phyloP scores from a whole-genome alignment of 257 asterid species.

The Perilla frutescens region DNA sequence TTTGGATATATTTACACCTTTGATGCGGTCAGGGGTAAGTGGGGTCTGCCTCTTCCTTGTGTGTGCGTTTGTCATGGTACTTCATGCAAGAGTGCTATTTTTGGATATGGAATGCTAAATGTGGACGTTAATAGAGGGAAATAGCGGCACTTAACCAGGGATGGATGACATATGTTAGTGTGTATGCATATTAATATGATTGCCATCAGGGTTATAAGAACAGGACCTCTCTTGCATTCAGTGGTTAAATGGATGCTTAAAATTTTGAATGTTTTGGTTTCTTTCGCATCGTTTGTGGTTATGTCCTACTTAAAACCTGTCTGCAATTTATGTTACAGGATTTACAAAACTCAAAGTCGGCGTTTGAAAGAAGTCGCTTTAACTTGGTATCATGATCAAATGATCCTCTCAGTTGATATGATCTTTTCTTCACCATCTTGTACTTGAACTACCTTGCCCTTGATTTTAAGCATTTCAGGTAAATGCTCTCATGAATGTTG shows the following conservation, averaged over 20 bases:
- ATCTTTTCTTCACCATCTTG: slow-evolving; percentile 16
- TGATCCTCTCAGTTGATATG: slow-evolving; percentile 35
- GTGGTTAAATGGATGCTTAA: neutral
- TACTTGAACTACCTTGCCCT: slow-evolving; percentile 41
- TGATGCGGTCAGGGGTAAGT: no score
- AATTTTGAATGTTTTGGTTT: slow-evolving; percentile 10
- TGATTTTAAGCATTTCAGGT: slow-evolving; percentile 78
- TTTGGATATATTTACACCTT: no score
- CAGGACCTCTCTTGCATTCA: no score
- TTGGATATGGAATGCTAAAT: neutral
- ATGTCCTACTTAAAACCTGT: slow-evolving; percentile 25
- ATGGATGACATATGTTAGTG: neutral
- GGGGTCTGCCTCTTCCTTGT: no score
- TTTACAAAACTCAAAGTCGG: slow-evolving; percentile 91
- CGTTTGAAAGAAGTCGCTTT: slow-evolving; percentile 95
- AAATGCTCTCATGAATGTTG: slow-evolving; percentile 79
- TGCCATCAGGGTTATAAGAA: neutral
- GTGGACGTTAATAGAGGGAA: neutral
- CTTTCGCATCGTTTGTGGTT: slow-evolving; percentile 21
- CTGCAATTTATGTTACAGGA: slow-evolving; percentile 65
- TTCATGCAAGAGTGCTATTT: slow-evolving; percentile 16
- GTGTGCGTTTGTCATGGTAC: neutral
- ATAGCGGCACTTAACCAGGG: neutral
- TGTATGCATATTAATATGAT: slow-evolving; percentile 13
- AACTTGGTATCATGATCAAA: slow-evolving; percentile 67